These are phyloP conservation scores for Beauveria bassiana DNA, from an alignment of 2,329 filamentous ascomycete genomes.

Conservation along the genomic window DNA sequence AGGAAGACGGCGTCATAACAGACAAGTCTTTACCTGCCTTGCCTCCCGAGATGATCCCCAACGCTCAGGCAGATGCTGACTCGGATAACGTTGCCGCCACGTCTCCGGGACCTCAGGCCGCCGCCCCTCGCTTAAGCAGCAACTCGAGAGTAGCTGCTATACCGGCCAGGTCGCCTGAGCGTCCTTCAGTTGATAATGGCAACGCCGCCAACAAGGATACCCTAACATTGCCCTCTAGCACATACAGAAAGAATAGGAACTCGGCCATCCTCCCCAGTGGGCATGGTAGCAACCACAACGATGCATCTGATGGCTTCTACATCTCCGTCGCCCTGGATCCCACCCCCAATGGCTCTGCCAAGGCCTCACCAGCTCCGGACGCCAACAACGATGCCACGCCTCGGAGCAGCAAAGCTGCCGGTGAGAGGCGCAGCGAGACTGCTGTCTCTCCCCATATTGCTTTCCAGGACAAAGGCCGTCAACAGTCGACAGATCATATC, in stretches of 20 bases:
- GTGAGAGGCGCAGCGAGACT: constrained; percentile 41
- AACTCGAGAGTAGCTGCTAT: constrained; percentile 48
- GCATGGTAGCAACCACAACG: constrained; percentile 36
- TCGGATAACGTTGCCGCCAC: constrained; percentile 63
- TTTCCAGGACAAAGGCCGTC: constrained; percentile 74
- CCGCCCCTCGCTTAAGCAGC: constrained; percentile 38
- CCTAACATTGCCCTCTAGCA: constrained; percentile 64
- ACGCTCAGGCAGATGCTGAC: constrained; percentile 50
- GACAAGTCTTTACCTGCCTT: constrained; percentile 92
- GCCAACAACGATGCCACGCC: constrained; percentile 39
- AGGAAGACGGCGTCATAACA: constrained; percentile 56
- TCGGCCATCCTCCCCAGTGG: constrained; percentile 53
- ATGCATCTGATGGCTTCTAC: constrained; percentile 62
- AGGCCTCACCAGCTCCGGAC: constrained; percentile 45
- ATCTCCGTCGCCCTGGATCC: constrained; percentile 71
- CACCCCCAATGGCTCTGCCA: constrained; percentile 48
- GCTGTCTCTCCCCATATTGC: constrained; percentile 72
- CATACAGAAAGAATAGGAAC: constrained; percentile 70
- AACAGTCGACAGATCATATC: constrained; percentile 49
- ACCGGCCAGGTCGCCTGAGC: constrained; percentile 48
- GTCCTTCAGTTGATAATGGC: constrained; percentile 25
- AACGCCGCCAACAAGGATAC: constrained; percentile 40
- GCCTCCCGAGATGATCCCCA: constrained; percentile 64
- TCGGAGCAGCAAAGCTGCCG: constrained; percentile 48
- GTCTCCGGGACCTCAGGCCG: constrained; percentile 51